These are phyloP conservation scores for Anaeromyces robustus DNA, from an alignment of 192 early-diverging fungal species.

Conservation along the genomic window DNA sequence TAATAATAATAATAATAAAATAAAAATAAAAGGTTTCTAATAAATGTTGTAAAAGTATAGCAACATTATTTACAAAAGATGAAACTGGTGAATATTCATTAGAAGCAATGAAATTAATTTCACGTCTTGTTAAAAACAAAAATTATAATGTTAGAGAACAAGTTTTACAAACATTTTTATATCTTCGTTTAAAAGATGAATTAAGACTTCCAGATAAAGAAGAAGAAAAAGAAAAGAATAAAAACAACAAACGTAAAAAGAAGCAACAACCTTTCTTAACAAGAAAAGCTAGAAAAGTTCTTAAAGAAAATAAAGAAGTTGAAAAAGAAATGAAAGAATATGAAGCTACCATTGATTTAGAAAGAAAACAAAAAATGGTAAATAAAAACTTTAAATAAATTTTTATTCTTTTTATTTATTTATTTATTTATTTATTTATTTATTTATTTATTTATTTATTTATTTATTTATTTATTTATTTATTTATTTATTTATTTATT, in stretches of 20 bases:
- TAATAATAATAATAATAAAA: no score
- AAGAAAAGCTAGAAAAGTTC: conserved; percentile 56
- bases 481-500: no score
- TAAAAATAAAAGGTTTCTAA: conserved; percentile 20
- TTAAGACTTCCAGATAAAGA: conserved; percentile 13
- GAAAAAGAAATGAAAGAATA: conserved; percentile 77
- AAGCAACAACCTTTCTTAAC: conserved; percentile 2
- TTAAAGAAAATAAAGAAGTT: conserved; percentile 52
- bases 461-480: no score
- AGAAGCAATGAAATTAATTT: conserved; percentile 72
- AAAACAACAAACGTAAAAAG: conserved; percentile 16
- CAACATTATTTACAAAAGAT: conserved; percentile 66
- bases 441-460: no score
- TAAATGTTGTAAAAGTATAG: conserved; percentile 59
- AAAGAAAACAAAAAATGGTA: conserved; percentile 60
- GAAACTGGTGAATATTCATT: conserved; percentile 70
- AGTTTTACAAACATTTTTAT: conserved; percentile 60
- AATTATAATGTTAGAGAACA: conserved; percentile 45
- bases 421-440: no score
- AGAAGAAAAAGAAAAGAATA: conserved; percentile 8
- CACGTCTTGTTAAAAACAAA: conserved; percentile 69
- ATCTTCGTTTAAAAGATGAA: conserved; percentile 72
- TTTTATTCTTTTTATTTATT: no score
- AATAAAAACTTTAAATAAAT: no score
- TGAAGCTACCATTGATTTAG: conserved; percentile 68